A percentile compares a stretch with the other conserved stretches of the same genome.
Evolutionary conservation across 208 protist species (phyloP).

Genomic region (Leishmania martiniquensis): DNA sequence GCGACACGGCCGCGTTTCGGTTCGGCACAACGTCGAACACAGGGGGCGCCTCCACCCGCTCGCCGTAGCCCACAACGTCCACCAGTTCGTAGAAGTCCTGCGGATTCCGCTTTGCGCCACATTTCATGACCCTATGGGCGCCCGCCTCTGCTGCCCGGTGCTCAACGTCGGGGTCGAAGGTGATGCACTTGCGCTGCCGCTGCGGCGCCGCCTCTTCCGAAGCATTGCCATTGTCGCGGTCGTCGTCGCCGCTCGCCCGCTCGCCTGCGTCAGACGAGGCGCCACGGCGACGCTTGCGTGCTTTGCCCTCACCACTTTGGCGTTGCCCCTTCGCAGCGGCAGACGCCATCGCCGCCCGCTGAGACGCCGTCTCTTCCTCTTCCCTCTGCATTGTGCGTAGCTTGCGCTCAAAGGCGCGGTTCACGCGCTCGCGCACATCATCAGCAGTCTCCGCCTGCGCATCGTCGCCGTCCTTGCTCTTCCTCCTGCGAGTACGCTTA

Average conservation of each 20-base stretch:
- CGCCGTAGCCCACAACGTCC: constrained; percentile 84
- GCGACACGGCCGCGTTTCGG: constrained; percentile 66
- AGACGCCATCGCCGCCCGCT: constrained; percentile 1
- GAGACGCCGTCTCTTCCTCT: constrained; percentile 14
- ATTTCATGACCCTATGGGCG: not conserved
- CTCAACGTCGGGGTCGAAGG: constrained; percentile 42
- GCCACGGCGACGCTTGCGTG: constrained; percentile 21
- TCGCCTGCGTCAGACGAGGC: not conserved
- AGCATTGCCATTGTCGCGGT: not conserved
- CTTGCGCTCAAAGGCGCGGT: constrained; percentile 46
- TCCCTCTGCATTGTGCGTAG: constrained; percentile 38
- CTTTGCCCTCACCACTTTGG: not conserved
- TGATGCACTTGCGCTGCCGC: constrained; percentile 55
- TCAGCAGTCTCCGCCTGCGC: constrained; percentile 15
- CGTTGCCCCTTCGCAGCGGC: not conserved
- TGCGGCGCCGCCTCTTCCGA: not conserved
- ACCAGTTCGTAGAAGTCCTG: constrained; percentile 87
- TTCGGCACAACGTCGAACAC: constrained; percentile 86
- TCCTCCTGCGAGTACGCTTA: constrained; percentile 36
- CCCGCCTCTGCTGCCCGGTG: constrained; percentile 18
- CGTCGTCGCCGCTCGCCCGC: not conserved
- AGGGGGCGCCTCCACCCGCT: constrained; percentile 86
- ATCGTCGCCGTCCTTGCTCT: constrained; percentile 15
- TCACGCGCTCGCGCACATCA: constrained; percentile 25
- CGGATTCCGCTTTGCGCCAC: constrained; percentile 21